These are phyloP conservation scores for Gossypium gossypioides DNA, from an alignment of 441 rosid genomes.

Conservation along the genomic window DNA sequence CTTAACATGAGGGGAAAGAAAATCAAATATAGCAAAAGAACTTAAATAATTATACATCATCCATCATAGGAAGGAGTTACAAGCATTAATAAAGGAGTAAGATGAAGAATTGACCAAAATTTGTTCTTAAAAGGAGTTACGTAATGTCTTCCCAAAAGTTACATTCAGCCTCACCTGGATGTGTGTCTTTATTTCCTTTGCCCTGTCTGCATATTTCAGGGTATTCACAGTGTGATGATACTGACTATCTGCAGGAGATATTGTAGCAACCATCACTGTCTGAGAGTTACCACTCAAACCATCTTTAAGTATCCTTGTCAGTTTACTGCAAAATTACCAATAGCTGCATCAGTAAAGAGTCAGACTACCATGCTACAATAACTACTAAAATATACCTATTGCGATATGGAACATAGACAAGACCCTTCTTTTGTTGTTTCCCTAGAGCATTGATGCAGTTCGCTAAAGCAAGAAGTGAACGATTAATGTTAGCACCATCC, in stretches of 20 bases:
- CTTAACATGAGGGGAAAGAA: neutral
- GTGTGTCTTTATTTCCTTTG: constrained; percentile 90
- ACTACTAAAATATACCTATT: constrained; percentile 48
- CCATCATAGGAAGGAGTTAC: neutral
- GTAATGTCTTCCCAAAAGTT: neutral
- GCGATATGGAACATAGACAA: constrained; percentile 92
- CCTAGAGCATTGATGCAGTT: constrained; percentile 90
- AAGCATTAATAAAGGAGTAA: neutral
- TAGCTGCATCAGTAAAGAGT: constrained; percentile 11
- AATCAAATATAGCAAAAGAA: neutral
- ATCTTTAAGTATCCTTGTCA: constrained; percentile 92
- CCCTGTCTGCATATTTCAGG: constrained; percentile 87
- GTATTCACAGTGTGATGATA: constrained; percentile 90
- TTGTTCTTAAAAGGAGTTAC: neutral
- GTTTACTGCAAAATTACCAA: constrained; percentile 49
- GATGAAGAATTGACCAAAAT: neutral
- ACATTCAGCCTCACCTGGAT: constrained; percentile 48
- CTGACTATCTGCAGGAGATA: constrained; percentile 75
- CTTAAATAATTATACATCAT: neutral
- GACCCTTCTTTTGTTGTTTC: constrained; percentile 91
- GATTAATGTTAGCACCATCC: constrained; percentile 90
- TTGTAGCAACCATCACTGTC: constrained; percentile 76
- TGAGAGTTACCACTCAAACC: constrained; percentile 67
- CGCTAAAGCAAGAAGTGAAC: constrained; percentile 92
- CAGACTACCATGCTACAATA: constrained; percentile 6